Percentiles rank a stretch among this genome's conserved stretches.
phyloP scores from a whole-genome alignment of 352 stramenopile species.

The Phytopythium vexans region DNA sequence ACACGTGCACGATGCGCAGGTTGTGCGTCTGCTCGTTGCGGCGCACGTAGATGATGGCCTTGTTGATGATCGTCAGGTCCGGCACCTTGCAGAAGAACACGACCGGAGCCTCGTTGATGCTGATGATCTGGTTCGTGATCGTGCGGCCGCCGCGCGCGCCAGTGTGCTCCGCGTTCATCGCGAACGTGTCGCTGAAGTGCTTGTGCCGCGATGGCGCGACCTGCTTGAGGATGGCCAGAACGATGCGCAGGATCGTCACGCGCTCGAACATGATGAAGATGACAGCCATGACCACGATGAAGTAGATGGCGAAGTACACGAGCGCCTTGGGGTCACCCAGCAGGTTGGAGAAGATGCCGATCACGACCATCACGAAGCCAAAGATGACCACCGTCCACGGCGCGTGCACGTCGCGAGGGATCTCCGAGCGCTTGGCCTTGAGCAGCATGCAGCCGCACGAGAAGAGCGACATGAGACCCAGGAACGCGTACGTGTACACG shows the following conservation, averaged over 20 bases:
- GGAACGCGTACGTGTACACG: conserved; percentile 86
- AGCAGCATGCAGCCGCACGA: conserved; percentile 76
- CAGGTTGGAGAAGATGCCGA: conserved; percentile 48
- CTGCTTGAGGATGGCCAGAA: conserved; percentile 29
- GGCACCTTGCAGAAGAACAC: conserved; percentile 88
- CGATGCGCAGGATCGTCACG: conserved; percentile 33
- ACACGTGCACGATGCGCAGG: conserved; percentile 83
- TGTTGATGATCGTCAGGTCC: conserved; percentile 88
- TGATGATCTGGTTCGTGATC: conserved; percentile 39
- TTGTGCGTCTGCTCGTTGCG: conserved; percentile 84
- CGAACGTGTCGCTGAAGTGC: conserved; percentile 1
- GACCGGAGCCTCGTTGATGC: conserved; percentile 56
- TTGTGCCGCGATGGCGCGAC: conserved; percentile 28
- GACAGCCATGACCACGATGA: conserved; percentile 32
- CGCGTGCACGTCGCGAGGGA: conserved; percentile 63
- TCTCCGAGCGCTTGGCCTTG: conserved; percentile 76
- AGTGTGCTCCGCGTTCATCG: conserved; percentile 24
- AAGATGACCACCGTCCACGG: conserved; percentile 40
- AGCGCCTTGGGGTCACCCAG: conserved; percentile 40
- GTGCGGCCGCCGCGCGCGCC: conserved; percentile 40
- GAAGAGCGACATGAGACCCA: conserved; percentile 83
- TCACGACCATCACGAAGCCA: conserved; percentile 37
- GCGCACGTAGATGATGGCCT: conserved; percentile 87
- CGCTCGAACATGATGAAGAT: conserved; percentile 61
- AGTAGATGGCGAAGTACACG: conserved; percentile 59